Percentiles rank a stretch among this genome's conserved stretches.
Evolutionary conservation across 2,329 filamentous ascomycete genomes (phyloP).

Genomic region (Hypoxylon sp.): DNA sequence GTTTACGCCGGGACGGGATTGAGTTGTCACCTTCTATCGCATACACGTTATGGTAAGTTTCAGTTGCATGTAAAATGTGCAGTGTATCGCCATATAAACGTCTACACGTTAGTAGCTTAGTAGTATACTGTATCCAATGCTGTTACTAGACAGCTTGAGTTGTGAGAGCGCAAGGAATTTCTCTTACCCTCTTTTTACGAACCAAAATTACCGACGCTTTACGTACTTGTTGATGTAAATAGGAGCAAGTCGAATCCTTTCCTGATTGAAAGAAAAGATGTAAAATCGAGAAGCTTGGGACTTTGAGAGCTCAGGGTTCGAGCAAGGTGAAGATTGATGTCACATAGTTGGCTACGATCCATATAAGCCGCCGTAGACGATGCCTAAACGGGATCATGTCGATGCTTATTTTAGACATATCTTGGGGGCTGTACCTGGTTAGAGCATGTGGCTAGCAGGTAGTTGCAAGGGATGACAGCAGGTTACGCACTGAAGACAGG

Average conservation of each 20-base stretch:
- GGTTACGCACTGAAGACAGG: neutral
- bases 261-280: neutral
- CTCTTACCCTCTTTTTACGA: neutral
- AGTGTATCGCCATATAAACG: neutral
- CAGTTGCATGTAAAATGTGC: neutral
- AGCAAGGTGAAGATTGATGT: neutral
- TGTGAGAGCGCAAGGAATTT: neutral
- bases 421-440: no score
- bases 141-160: neutral
- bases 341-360: neutral
- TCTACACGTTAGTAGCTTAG: no score
- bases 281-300: neutral
- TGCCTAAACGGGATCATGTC: neutral
- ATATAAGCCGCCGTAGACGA: neutral
- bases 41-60: neutral
- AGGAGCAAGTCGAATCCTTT: neutral
- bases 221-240: neutral
- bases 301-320: neutral
- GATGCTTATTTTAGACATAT: neutral
- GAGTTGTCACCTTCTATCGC: no score
- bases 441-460: conserved; percentile 2
- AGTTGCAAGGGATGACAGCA: no score
- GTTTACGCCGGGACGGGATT: no score
- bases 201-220: neutral
- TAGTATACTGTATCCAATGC: no score